Base-by-base conservation (phyloP, 768 basidiomycete genomes). In the Suillus fuscotomentosus region DNA sequence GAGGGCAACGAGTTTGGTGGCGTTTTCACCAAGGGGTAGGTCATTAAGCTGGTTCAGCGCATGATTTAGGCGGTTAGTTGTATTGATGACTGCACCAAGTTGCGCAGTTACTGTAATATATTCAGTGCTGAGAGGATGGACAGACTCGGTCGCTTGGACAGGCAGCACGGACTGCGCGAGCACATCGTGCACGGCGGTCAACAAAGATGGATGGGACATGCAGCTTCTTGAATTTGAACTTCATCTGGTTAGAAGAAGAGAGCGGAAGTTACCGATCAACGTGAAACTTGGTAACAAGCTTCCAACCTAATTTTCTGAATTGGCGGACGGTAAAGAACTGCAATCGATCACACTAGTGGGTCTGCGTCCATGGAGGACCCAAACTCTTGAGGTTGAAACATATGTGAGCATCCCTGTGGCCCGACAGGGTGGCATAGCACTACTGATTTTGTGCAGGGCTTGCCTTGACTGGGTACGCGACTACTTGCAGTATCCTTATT, bases 1-100 rank as follows among this genome's bases (percentile, higher is more conserved):
- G 31, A 87, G 79, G 17, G 90, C 90, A 41, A 89, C 80, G 7
- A 91, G 80, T 68, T 91, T 92, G 15, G 88, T 82, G 57, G 88
- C 88, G 36, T 84, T 80, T 66, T 86, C 80, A 9, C 84, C 80
- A 13, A 81, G 75, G 8, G 86, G 74, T 17, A 82, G 66, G 68
- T 64, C 60, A 27, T 86, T 85, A 57, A 82, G 71, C 34, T 81
- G 75, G 10, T 68, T 78, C 34, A 91, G 75, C 0, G 87, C 87
- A 71, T 83, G 77, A 3, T 82, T 81, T 15, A 89, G 73, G 68
- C 86, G 82, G 45, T 82, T 78, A 14, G 86, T 80, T 11, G 83
- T 75, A 60, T 84, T 78, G 57, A 87, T 78, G 13, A 88, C 72
- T 24, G 84, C 79, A 63, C 83, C 81, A 55, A 91, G 78, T 41